Percentiles rank a stretch among this genome's conserved stretches.
Evolutionary conservation across 2,329 filamentous ascomycete genomes (phyloP).

Genomic region (Tricladium varicosporioides): DNA sequence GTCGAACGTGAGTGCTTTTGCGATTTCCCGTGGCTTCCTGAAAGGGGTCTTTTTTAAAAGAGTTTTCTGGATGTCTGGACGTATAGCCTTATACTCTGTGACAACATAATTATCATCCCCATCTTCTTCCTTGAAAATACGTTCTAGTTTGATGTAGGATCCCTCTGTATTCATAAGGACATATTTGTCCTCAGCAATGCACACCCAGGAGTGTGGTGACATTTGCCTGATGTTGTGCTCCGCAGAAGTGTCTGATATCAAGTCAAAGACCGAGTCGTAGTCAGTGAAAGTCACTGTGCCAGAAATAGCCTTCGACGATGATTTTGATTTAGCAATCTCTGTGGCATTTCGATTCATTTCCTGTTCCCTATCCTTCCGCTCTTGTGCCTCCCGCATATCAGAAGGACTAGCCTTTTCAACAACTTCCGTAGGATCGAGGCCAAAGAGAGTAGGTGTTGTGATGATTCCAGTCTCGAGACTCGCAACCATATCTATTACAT

Average conservation of each 20-base stretch:
- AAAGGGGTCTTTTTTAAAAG: constrained; percentile 65
- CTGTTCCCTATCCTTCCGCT: constrained; percentile 45
- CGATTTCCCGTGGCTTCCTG: constrained; percentile 66
- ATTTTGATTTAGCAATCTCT: neutral
- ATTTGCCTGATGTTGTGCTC: constrained; percentile 77
- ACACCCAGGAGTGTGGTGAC: constrained; percentile 80
- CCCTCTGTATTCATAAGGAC: constrained; percentile 66
- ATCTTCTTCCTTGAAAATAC: constrained; percentile 30
- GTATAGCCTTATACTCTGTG: constrained; percentile 36
- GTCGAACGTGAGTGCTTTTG: constrained; percentile 62
- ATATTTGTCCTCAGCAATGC: constrained; percentile 67
- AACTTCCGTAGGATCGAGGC: constrained; percentile 79
- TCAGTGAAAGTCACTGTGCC: constrained; percentile 67
- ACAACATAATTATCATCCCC: constrained; percentile 27
- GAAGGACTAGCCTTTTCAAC: constrained; percentile 64
- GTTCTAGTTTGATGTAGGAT: constrained; percentile 54
- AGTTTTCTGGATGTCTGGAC: constrained; percentile 41
- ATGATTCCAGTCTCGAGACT: constrained; percentile 81
- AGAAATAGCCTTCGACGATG: constrained; percentile 4
- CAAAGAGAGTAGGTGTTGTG: constrained; percentile 88
- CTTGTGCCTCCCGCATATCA: constrained; percentile 56
- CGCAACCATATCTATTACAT: constrained; percentile 94
- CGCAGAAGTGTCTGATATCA: constrained; percentile 76
- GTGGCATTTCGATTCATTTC: constrained; percentile 17
- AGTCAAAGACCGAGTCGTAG: constrained; percentile 87